These are phyloP conservation scores for Phytopythium kandeliae DNA, from an alignment of 352 stramenopile species.

Conservation along the genomic window DNA sequence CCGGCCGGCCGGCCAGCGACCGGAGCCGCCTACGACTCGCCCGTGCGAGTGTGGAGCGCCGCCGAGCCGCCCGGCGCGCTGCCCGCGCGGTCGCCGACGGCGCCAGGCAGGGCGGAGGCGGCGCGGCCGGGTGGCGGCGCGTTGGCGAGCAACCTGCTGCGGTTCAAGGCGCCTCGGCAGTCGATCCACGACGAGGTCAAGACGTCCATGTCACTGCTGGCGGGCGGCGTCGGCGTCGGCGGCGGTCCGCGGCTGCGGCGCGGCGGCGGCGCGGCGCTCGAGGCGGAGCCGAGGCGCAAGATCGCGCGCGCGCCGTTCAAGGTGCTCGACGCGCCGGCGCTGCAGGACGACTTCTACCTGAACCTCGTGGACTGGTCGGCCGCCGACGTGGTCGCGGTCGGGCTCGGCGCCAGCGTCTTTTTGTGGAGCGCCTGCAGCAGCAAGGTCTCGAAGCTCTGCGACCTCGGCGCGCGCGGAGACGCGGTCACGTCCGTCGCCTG, in stretches of 20 bases:
- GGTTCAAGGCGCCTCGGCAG: conserved; percentile 63
- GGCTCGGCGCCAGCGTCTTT: conserved; percentile 92
- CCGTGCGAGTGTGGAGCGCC: background rate
- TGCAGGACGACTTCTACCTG: conserved; percentile 98
- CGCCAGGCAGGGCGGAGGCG: too few relatives aligned
- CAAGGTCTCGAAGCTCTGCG: conserved; percentile 93
- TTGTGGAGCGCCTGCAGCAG: conserved; percentile 92
- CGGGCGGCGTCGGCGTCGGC: conserved; percentile 8
- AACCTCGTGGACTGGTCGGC: conserved; percentile 97
- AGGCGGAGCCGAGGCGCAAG: conserved; percentile 32
- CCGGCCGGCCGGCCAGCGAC: too few relatives aligned
- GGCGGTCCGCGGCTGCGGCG: conserved; percentile 1
- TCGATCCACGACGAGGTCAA: conserved; percentile 56
- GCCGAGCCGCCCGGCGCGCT: background rate
- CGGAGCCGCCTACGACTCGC: conserved; percentile 1
- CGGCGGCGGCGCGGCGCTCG: conserved; percentile 7
- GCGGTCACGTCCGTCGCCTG: conserved; percentile 92
- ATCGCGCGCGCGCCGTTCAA: conserved; percentile 96
- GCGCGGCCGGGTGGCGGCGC: too few relatives aligned
- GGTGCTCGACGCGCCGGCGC: conserved; percentile 94
- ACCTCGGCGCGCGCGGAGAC: conserved; percentile 58
- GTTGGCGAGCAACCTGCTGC: conserved; percentile 70
- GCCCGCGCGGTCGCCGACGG: too few relatives aligned
- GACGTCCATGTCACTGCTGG: conserved; percentile 36
- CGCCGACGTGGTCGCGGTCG: conserved; percentile 94